phyloP scores from a whole-genome alignment of 2,329 filamentous ascomycete species.

The Colletotrichum endophyticum region DNA sequence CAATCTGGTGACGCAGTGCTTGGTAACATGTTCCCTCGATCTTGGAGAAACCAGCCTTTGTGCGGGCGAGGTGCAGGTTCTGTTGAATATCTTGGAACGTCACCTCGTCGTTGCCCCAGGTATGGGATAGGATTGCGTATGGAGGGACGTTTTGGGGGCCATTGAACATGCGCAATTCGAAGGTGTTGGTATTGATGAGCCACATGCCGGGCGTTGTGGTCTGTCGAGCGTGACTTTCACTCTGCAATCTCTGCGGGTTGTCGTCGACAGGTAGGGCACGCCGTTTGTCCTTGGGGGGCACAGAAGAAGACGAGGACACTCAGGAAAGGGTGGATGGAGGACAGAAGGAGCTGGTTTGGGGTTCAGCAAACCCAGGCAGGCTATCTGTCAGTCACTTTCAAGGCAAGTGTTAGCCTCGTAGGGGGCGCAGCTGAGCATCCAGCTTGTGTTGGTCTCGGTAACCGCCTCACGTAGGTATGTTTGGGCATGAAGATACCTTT shows the following conservation, averaged over 20 bases:
- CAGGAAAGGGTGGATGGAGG: neutral
- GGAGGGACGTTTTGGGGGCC: slow-evolving; percentile 15
- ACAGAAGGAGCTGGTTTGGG: neutral
- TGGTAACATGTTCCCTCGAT: slow-evolving; percentile 19
- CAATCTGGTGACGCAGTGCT: slow-evolving; percentile 13
- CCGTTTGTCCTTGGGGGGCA: neutral
- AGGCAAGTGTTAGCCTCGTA: neutral
- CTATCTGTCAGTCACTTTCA: neutral
- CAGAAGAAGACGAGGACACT: neutral
- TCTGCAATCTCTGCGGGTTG: neutral
- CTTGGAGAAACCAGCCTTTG: slow-evolving; percentile 14
- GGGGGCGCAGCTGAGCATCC: neutral
- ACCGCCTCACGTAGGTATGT: neutral
- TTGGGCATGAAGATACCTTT: neutral
- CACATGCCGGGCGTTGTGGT: slow-evolving; percentile 8
- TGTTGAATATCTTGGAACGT: slow-evolving; percentile 28
- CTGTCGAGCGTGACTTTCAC: neutral
- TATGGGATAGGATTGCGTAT: slow-evolving; percentile 35
- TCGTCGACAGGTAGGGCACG: neutral
- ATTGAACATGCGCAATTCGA: slow-evolving; percentile 2
- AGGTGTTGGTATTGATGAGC: slow-evolving; percentile 15
- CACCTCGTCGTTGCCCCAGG: slow-evolving; percentile 30
- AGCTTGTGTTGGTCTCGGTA: neutral
- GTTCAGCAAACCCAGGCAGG: neutral
- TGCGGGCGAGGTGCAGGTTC: neutral